Conservation (phyloP, 148 eudicot species). For the Chenopodium formosanum region DNA sequence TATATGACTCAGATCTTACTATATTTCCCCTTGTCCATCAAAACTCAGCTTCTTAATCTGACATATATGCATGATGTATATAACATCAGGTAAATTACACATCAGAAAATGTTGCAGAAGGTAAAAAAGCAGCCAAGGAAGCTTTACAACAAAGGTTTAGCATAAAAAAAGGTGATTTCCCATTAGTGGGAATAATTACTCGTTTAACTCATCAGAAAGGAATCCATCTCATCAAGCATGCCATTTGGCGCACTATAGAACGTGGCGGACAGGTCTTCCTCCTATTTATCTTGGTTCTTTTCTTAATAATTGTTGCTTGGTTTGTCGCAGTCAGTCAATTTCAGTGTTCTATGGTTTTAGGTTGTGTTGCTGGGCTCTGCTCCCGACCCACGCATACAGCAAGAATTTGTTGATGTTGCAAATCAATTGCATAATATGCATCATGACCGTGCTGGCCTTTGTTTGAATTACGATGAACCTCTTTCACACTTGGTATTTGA, state of each 20-base stretch:
- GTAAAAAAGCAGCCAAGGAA: constrained; percentile 91
- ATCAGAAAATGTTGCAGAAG: constrained; percentile 83
- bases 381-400: constrained; percentile 88
- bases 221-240: constrained; percentile 94
- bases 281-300: background rate
- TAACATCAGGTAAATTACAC: constrained; percentile 68
- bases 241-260: constrained; percentile 86
- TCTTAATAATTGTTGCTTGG: background rate
- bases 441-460: constrained; percentile 81
- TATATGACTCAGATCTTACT: background rate
- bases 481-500: constrained; percentile 89
- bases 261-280: constrained; percentile 79
- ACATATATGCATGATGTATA: constrained; percentile 5
- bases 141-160: constrained; percentile 82
- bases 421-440: constrained; percentile 79
- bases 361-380: constrained; percentile 91
- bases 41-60: background rate
- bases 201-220: constrained; percentile 99
- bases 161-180: constrained; percentile 66
- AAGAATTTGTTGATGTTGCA: constrained; percentile 79
- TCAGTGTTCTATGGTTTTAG: constrained; percentile 35
- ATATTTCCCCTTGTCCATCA: background rate
- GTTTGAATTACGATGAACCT: constrained; percentile 94
- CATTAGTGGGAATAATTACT: constrained; percentile 78
- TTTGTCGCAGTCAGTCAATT: constrained; percentile 2